phyloP scores from a whole-genome alignment of 352 stramenopile species.

The Elongisporangium senticosum region DNA sequence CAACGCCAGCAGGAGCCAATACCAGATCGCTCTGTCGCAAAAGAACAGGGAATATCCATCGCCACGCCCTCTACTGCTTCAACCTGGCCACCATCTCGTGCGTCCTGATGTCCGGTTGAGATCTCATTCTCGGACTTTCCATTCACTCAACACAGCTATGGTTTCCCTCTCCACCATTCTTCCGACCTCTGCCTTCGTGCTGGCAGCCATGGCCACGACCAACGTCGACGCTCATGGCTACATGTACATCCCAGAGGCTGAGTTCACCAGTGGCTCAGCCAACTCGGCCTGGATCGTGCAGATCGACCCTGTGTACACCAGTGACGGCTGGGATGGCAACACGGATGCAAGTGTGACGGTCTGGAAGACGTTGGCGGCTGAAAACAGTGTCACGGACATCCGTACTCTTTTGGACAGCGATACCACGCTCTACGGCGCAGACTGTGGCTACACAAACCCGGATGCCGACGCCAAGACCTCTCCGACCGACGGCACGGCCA shows the following conservation, averaged over 20 bases:
- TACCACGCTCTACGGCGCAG: slow-evolving; percentile 18
- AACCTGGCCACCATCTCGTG: too few relatives aligned
- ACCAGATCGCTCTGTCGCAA: too few relatives aligned
- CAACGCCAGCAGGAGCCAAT: too few relatives aligned
- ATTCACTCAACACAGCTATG: too few relatives aligned
- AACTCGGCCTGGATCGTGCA: slow-evolving; percentile 27
- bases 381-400: slow-evolving; percentile 22
- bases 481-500: slow-evolving; percentile 18
- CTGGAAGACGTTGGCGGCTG: slow-evolving; percentile 19
- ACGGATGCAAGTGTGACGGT: slow-evolving; percentile 15
- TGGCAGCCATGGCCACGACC: background rate
- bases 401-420: slow-evolving; percentile 22
- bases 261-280: slow-evolving; percentile 13
- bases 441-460: slow-evolving; percentile 23
- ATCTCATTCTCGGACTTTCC: too few relatives aligned
- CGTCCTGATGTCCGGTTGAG: too few relatives aligned
- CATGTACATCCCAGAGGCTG: slow-evolving; percentile 21
- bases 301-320: slow-evolving; percentile 21
- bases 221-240: slow-evolving; percentile 12
- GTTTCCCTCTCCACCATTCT: too few relatives aligned
- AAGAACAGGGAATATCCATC: too few relatives aligned
- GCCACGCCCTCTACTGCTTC: too few relatives aligned
- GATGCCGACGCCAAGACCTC: slow-evolving; percentile 21
- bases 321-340: slow-evolving; percentile 18
- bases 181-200: background rate